Evolutionary conservation across 176 grass and related monocot species (phyloP).

Genomic region (Zoysia pacifica): DNA sequence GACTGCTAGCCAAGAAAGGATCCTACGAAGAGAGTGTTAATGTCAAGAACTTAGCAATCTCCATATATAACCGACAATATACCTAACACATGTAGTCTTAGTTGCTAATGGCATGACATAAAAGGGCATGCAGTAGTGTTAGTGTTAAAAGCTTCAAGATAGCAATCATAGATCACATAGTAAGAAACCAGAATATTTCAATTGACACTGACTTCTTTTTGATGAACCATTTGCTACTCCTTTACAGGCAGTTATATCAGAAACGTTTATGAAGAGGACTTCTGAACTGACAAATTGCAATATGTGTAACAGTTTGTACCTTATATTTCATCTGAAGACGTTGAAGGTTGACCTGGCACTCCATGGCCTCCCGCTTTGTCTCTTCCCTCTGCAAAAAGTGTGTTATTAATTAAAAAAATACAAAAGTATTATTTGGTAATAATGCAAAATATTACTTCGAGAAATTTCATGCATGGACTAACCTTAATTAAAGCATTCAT

Average conservation of each 20-base stretch:
- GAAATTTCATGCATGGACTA: conserved; percentile 31
- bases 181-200: background rate
- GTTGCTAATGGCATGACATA: background rate
- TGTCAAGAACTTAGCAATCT: background rate
- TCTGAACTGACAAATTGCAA: background rate
- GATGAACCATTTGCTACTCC: background rate
- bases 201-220: background rate
- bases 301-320: conserved; percentile 41
- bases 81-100: background rate
- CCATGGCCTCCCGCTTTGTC: conserved; percentile 78
- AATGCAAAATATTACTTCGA: conserved; percentile 3
- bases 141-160: background rate
- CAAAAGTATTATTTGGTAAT: conserved; percentile 18
- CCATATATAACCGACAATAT: background rate
- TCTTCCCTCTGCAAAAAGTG: conserved; percentile 80
- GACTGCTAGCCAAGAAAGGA: background rate
- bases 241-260: background rate
- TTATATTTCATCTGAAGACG: conserved; percentile 90
- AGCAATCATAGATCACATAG: background rate
- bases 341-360: conserved; percentile 84
- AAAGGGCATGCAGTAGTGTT: too few species aligned
- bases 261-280: conserved; percentile 1
- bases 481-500: conserved; percentile 95
- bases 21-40: background rate
- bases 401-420: conserved; percentile 13